Evolutionary conservation across 176 grass and related monocot species (phyloP).

Genomic region (Eragrostis nindensis): DNA sequence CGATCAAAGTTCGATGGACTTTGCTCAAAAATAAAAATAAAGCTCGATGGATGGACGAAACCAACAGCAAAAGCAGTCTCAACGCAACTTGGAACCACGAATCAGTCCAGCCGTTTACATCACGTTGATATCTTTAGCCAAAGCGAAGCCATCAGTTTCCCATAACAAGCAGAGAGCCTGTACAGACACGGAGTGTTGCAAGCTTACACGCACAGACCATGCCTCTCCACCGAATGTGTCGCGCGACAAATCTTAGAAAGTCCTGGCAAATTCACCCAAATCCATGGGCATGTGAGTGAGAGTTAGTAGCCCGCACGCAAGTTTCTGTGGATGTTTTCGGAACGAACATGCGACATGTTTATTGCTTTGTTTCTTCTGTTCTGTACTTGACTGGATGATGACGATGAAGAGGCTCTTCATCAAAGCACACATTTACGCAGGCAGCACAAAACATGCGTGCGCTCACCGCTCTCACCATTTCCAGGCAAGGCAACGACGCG

Average conservation of each 20-base stretch:
- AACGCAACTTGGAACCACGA: neutral
- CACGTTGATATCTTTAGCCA: neutral
- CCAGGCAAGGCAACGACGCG: neutral
- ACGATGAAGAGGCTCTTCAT: neutral
- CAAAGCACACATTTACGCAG: neutral
- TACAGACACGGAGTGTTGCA: neutral
- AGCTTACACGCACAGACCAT: neutral
- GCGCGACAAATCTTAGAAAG: neutral
- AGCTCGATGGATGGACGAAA: no score
- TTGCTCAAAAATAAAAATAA: no score
- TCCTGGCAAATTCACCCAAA: neutral
- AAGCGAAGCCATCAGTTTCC: neutral
- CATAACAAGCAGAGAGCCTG: neutral
- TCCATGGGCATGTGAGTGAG: neutral
- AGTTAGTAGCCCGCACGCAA: neutral
- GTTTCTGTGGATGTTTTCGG: neutral
- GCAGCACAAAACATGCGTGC: neutral
- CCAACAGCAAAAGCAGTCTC: no score
- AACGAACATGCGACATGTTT: no score
- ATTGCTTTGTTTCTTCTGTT: neutral
- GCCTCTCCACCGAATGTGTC: neutral
- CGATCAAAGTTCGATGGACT: no score
- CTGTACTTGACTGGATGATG: no score
- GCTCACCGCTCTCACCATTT: neutral
- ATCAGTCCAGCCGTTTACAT: neutral